phyloP scores from a whole-genome alignment of 108 stramenopile genomes.

The Stephanodiscus triporus region DNA sequence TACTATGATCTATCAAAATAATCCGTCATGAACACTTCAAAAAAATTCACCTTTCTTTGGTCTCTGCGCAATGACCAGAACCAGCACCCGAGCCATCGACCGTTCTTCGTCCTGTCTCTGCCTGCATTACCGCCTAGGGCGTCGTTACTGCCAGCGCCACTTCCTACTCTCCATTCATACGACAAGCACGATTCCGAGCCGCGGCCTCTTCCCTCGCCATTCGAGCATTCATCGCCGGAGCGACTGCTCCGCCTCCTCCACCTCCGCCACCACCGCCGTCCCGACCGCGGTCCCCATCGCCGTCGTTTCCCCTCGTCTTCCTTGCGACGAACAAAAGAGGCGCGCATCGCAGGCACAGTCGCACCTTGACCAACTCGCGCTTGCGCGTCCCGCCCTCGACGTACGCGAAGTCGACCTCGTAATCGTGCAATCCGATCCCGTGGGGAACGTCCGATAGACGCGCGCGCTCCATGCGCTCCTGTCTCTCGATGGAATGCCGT shows the following conservation, averaged over 20 bases:
- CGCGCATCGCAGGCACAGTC: slow-evolving; percentile 65
- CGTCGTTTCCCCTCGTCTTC: neutral
- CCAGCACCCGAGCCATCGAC: too few relatives aligned
- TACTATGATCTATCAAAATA: too few relatives aligned
- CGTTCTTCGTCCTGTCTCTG: too few relatives aligned
- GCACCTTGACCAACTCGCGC: slow-evolving; percentile 72
- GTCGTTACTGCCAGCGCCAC: too few relatives aligned
- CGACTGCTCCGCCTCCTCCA: neutral
- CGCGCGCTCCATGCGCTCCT: slow-evolving; percentile 46
- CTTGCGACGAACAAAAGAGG: slow-evolving; percentile 52
- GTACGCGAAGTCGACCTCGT: slow-evolving; percentile 79
- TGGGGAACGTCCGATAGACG: slow-evolving; percentile 30
- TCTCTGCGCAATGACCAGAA: too few relatives aligned
- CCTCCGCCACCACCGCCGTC: neutral
- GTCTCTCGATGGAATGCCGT: neutral
- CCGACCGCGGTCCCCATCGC: neutral
- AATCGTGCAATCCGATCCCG: slow-evolving; percentile 49
- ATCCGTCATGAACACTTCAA: too few relatives aligned
- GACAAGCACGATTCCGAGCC: neutral
- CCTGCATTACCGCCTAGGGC: too few relatives aligned
- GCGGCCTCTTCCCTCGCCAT: slow-evolving; percentile 1
- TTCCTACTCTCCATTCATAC: too few relatives aligned
- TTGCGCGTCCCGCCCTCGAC: slow-evolving; percentile 54
- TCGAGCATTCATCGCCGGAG: slow-evolving; percentile 12
- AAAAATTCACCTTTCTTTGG: too few relatives aligned